phyloP scores from a whole-genome alignment of 305 asterid genomes.

The Solanum hybrid region DNA sequence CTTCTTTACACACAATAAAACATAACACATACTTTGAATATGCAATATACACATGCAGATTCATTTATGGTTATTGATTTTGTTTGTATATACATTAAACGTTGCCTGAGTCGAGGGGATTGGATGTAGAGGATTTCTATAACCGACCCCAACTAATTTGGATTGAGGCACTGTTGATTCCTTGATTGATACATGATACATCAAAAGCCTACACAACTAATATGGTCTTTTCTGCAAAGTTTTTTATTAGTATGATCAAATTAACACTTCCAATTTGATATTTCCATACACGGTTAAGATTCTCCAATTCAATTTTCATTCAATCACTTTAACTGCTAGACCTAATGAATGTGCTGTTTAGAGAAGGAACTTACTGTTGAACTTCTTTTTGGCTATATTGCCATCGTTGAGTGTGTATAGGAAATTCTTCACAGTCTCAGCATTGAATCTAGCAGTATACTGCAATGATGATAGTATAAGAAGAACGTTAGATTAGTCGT shows the following conservation, averaged over 20 bases:
- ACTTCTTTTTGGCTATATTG: constrained; percentile 74
- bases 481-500: not conserved
- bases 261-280: not conserved
- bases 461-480: constrained; percentile 17
- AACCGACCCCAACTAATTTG: not conserved
- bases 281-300: not conserved
- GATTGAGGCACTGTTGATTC: not conserved
- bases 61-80: not conserved
- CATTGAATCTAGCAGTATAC: constrained; percentile 89
- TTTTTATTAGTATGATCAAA: not conserved
- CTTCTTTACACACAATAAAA: not conserved
- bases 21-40: not conserved
- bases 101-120: not conserved
- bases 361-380: constrained; percentile 55
- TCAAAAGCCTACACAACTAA: not conserved
- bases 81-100: not conserved
- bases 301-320: not conserved
- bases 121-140: not conserved
- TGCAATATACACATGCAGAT: not conserved
- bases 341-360: not conserved
- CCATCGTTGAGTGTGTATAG: constrained; percentile 63
- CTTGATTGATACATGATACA: not conserved
- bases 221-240: not conserved
- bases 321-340: not conserved
- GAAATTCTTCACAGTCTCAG: constrained; percentile 75